Conservation (phyloP, 2,329 filamentous ascomycete species). For the Ophiocordyceps camponoti-floridani region DNA sequence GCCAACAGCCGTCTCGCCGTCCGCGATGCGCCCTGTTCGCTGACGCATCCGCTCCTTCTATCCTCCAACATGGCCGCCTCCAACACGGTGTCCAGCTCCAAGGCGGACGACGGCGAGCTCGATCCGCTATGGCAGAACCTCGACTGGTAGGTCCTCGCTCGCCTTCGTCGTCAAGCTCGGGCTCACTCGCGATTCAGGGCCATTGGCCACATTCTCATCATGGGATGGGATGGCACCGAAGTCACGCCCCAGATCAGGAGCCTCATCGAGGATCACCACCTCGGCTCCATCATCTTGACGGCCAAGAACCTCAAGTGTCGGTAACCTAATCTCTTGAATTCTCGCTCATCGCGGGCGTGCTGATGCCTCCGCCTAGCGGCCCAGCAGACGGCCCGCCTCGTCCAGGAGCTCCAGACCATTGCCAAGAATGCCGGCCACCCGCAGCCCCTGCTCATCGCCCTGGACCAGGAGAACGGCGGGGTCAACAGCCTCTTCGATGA, state of each 20-base stretch:
- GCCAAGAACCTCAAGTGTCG: constrained; percentile 75
- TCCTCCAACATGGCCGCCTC: constrained; percentile 8
- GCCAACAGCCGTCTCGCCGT: background rate
- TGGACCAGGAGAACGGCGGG: constrained; percentile 96
- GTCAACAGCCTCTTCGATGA: constrained; percentile 95
- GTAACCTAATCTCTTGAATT: constrained; percentile 5
- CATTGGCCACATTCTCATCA: constrained; percentile 62
- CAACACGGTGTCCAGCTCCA: constrained; percentile 9
- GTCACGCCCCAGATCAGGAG: constrained; percentile 69
- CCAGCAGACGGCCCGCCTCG: constrained; percentile 71
- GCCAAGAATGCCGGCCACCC: constrained; percentile 81
- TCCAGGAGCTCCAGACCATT: constrained; percentile 83
- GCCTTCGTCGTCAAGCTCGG: background rate
- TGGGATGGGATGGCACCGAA: constrained; percentile 74
- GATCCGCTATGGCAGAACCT: constrained; percentile 59
- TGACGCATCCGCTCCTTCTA: constrained; percentile 3
- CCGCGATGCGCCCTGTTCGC: background rate
- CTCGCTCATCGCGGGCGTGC: background rate
- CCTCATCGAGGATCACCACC: constrained; percentile 66
- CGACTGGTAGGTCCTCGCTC: constrained; percentile 43
- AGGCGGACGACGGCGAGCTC: constrained; percentile 13
- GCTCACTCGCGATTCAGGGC: constrained; percentile 25
- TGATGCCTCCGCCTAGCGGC: constrained; percentile 44
- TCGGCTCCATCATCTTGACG: constrained; percentile 73
- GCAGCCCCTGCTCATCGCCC: constrained; percentile 71